Evolutionary conservation across 768 basidiomycete genomes (phyloP).

Genomic region (Suillus hirtellus): DNA sequence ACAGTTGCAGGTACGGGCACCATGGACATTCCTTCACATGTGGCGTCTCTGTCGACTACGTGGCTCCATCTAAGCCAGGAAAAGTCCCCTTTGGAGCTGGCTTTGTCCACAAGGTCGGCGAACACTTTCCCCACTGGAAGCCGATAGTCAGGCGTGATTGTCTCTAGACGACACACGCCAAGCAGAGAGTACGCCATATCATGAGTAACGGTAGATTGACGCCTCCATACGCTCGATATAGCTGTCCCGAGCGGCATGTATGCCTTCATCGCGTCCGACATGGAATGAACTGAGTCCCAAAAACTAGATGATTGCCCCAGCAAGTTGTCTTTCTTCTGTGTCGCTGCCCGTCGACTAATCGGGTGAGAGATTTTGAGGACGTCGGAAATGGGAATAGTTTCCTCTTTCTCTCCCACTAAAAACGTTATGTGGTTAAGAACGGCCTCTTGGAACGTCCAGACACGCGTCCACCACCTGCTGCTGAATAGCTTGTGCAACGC

Average conservation of each 20-base stretch:
- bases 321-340: slow-evolving; percentile 4
- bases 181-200: slow-evolving; percentile 12
- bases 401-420: slow-evolving; percentile 9
- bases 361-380: slow-evolving; percentile 8
- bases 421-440: slow-evolving; percentile 6
- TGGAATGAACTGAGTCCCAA: slow-evolving; percentile 11
- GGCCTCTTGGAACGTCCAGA: slow-evolving; percentile 13
- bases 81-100: slow-evolving; percentile 9
- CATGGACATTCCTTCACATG: slow-evolving; percentile 11
- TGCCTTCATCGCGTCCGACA: slow-evolving; percentile 2
- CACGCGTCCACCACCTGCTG: slow-evolving; percentile 12
- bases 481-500: slow-evolving; percentile 5
- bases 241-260: slow-evolving; percentile 10
- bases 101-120: slow-evolving; percentile 9
- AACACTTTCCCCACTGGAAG: slow-evolving; percentile 6
- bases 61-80: slow-evolving; percentile 13
- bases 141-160: slow-evolving; percentile 8
- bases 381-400: slow-evolving; percentile 11
- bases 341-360: slow-evolving; percentile 10
- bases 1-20: slow-evolving; percentile 10
- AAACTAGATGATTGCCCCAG: slow-evolving; percentile 8
- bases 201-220: slow-evolving; percentile 9
- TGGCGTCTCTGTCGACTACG: slow-evolving; percentile 5
- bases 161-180: slow-evolving; percentile 11
- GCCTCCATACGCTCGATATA: slow-evolving; percentile 12